Evolutionary conservation across 1,284 basidiomycete species (phyloP).

Genomic region (Porogramme epimiltina): DNA sequence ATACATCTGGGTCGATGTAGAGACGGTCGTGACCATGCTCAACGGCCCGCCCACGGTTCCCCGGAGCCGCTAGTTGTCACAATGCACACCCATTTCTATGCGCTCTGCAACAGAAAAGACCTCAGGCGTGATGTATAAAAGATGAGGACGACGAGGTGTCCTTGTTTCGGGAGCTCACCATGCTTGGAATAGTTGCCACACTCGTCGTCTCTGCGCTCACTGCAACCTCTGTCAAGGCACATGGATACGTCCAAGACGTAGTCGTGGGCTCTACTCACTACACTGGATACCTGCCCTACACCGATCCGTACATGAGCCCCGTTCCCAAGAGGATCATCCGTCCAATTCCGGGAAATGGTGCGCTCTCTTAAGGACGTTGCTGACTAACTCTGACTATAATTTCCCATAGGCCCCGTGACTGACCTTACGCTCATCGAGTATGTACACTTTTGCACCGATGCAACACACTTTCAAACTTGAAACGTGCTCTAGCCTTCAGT

Average conservation of each 20-base stretch:
- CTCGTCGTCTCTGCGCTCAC: conserved; percentile 5
- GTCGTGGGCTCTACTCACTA: conserved; percentile 31
- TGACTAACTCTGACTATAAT: neutral
- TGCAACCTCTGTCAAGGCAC: conserved; percentile 21
- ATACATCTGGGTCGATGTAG: too few species aligned
- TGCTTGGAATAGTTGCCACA: conserved; percentile 7
- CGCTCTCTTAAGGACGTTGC: neutral
- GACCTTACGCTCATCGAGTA: conserved; percentile 35
- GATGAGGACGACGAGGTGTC: too few species aligned
- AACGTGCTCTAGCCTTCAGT: conserved; percentile 36
- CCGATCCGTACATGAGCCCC: conserved; percentile 40
- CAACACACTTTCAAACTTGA: neutral
- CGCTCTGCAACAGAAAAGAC: too few species aligned
- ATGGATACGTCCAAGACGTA: conserved; percentile 41
- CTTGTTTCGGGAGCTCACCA: neutral
- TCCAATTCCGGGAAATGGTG: conserved; percentile 48
- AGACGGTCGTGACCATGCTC: too few species aligned
- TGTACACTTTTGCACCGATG: neutral
- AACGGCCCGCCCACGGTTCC: too few species aligned
- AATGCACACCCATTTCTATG: conserved; percentile 2
- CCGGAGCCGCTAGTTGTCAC: too few species aligned
- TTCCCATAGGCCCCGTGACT: conserved; percentile 22
- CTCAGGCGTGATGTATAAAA: neutral
- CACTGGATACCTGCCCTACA: conserved; percentile 39
- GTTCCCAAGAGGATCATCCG: conserved; percentile 47